Conservation (phyloP, 75 land plant genomes). For the Chamaecyparis obtusa region DNA sequence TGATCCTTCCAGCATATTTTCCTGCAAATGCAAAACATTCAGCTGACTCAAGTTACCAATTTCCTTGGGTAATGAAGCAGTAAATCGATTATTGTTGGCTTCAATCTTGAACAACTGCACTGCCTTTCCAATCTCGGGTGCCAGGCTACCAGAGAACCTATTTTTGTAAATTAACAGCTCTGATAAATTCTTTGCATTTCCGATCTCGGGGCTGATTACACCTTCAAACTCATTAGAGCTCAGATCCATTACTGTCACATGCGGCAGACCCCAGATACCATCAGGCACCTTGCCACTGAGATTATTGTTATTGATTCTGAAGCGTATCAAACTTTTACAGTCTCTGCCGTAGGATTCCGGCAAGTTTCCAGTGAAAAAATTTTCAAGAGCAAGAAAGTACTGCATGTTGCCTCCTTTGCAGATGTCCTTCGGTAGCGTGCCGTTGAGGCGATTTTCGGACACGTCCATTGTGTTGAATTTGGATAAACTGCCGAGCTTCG, state of each 20-base stretch:
- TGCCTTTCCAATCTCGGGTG: constrained; percentile 42
- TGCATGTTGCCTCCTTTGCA: constrained; percentile 32
- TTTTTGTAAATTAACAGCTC: constrained; percentile 37
- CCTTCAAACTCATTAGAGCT: constrained; percentile 62
- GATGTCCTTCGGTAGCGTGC: constrained; percentile 24
- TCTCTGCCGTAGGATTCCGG: constrained; percentile 40
- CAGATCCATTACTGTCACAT: constrained; percentile 55
- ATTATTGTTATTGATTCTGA: constrained; percentile 46
- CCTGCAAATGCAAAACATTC: constrained; percentile 30
- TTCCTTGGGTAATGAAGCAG: constrained; percentile 50
- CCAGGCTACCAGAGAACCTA: constrained; percentile 49
- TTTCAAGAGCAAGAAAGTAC: constrained; percentile 42
- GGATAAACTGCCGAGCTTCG: constrained; percentile 49
- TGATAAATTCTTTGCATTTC: constrained; percentile 29
- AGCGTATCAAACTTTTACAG: constrained; percentile 40
- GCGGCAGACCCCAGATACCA: constrained; percentile 49
- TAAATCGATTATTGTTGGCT: constrained; percentile 32
- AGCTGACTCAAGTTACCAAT: constrained; percentile 45
- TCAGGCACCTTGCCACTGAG: constrained; percentile 63
- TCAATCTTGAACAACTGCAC: constrained; percentile 31
- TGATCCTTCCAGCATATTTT: constrained; percentile 55
- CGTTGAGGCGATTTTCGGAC: constrained; percentile 8
- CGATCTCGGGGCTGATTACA: constrained; percentile 41
- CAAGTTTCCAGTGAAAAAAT: constrained; percentile 50
- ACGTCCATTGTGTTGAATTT: constrained; percentile 33